Percentiles rank a stretch among this genome's conserved stretches.
These are phyloP conservation scores for Fistulinella prunicolor DNA, from an alignment of 768 basidiomycete species.

Conservation along the genomic window DNA sequence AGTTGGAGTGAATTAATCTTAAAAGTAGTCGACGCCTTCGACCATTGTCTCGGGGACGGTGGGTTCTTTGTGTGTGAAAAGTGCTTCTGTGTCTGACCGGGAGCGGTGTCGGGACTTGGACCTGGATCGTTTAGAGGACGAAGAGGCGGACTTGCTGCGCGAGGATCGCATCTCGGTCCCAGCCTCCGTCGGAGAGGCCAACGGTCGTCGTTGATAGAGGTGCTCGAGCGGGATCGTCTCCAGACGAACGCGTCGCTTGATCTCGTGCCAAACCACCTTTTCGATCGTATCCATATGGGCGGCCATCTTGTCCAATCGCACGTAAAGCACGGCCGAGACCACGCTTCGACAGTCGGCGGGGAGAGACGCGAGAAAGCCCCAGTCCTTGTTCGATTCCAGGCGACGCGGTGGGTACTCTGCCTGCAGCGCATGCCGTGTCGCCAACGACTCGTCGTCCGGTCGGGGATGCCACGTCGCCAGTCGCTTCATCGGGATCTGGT, in stretches of 20 bases:
- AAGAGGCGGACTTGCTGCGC: constrained; percentile 6
- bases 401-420: constrained; percentile 39
- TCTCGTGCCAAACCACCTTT: constrained; percentile 31
- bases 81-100: neutral
- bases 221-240: constrained; percentile 19
- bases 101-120: constrained; percentile 7
- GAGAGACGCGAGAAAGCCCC: constrained; percentile 36
- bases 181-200: too few species aligned
- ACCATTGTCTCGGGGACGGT: constrained; percentile 14
- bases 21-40: constrained; percentile 35
- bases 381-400: constrained; percentile 26
- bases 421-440: constrained; percentile 35
- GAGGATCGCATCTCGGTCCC: too few species aligned
- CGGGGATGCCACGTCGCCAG: constrained; percentile 31
- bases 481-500: constrained; percentile 29
- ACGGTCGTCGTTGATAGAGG: constrained; percentile 13
- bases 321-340: constrained; percentile 33
- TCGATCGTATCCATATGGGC: constrained; percentile 41
- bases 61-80: neutral
- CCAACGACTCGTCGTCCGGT: constrained; percentile 25
- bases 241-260: constrained; percentile 32
- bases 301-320: constrained; percentile 34
- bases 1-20: neutral
- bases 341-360: constrained; percentile 36
- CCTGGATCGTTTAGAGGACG: constrained; percentile 5